Base-by-base conservation (phyloP, 2,329 filamentous ascomycete species). In the Trichoderma sp. region DNA sequence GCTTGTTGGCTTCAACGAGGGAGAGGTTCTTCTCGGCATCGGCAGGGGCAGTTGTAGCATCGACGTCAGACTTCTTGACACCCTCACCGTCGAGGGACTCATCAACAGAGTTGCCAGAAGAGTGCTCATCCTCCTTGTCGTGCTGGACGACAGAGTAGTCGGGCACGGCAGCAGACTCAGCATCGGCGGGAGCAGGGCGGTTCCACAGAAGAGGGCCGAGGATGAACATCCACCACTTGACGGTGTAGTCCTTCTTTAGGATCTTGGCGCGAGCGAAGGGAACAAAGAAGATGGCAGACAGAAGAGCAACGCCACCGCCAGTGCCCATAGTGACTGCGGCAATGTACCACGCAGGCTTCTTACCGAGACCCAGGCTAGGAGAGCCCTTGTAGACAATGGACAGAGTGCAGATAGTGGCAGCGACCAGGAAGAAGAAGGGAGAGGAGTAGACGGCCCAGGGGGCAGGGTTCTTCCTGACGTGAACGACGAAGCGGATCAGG, bases 371-470 rank as follows among this genome's bases (percentile, higher is more conserved):
- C 34, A 92, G 84, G 68, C 83, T 88, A 27, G 91, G 90, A 10
- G 90, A 92, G 35, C 91, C 91, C 84, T 93, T 93, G 85, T 92
- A 93, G 72, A 93, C 90, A 73, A 94, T 88, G 52, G 89, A 92
- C 5, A 94, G 83, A 0, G 90, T 91, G 80, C 90, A 92, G 74
- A 93, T 80, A 68, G 89, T 92, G 66, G 84, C 89, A 67, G 91
- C 90, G 68, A 93, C 86, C 67, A 93, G 86, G 84, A 93, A 93
- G 81, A 89, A 93, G 80, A 91, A 87, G 10, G 91, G 91, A 2
- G 90, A 89, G 61, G 86, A 89, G 80, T 84, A 92, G 65, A 93
- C 86, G 29, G 90, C 90, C 90, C 89, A 92, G 7, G 83, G 85
- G 2, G 92, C 83, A 6, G 91, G 90, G 78, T 92, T 88, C 78